Base-by-base conservation (phyloP, 805 yeast species). In the Yarrowia sp. region DNA sequence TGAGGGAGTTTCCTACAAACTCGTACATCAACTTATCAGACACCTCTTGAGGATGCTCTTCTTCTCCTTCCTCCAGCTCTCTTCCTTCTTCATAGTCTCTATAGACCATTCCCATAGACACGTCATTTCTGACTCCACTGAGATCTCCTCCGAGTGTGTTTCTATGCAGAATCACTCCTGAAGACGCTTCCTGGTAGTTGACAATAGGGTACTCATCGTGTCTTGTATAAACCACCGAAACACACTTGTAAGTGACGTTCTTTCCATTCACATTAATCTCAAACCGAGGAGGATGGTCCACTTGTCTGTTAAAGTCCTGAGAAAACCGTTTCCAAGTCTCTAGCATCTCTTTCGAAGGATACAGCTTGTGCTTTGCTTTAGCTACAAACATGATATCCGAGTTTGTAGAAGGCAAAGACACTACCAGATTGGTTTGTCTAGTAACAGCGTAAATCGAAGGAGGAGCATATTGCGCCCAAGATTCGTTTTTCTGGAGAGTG, bases 101-200 rank as follows among this genome's bases (percentile, higher is more conserved):
- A 31, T 36, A 55, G 9, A 41, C 17, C 6, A 38, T 31, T 2
- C 32, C 47, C 31, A 55, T 17, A 1, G 47, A 41, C 5, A 41
- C 47, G 31, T 55, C 45, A 31, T 55, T 55, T 4, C 31, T 28
- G 3, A 41, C 39, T 31, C 61, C 61, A 3, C 28, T 10, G 22
- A 55, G n/a, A 15, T 39, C 61, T 31, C 61, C 61, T 55, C 61
- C 61, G 1, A 38, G 31, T 7, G 35, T 31, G 13, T 31, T n/a
- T 31, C 39, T 11, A 7, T 55, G 28, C 28, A 39, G n/a, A 10
- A 53, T 11, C 9, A 36, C 43, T 2, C 60, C 60, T 4, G 18
- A 35, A 1, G 36, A n/a, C 8, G 45, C 31, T 5, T 38, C 28
- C 35, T 39, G 28, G 28, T 22, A 22, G 28, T 22, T 4, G 36